phyloP scores from a whole-genome alignment of 2,329 filamentous ascomycete species.

The Didymella lethalis region DNA sequence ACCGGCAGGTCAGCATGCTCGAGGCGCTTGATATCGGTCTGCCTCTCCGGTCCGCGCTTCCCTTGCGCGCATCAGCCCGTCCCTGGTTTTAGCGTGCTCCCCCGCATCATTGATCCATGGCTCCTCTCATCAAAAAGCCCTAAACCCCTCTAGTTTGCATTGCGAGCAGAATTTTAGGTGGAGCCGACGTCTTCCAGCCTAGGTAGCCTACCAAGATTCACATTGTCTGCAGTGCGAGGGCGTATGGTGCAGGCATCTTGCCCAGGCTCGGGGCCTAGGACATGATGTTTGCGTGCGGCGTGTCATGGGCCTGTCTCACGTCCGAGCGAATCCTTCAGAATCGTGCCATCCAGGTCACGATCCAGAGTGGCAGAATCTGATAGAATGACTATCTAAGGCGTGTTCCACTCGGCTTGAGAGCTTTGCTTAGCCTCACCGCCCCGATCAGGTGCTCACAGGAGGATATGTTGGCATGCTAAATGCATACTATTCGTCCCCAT shows the following conservation, averaged over 20 bases:
- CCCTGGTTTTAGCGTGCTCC: slow-evolving; percentile 33
- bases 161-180: slow-evolving; percentile 32
- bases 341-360: slow-evolving; percentile 4
- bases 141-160: slow-evolving; percentile 28
- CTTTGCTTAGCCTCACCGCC: slow-evolving; percentile 26
- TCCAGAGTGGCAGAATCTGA: slow-evolving; percentile 14
- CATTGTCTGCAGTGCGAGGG: slow-evolving; percentile 11
- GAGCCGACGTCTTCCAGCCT: slow-evolving; percentile 20
- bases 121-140: slow-evolving; percentile 17
- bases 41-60: slow-evolving; percentile 20
- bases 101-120: slow-evolving; percentile 28
- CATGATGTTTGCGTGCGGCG: slow-evolving; percentile 9
- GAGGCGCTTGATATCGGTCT: slow-evolving; percentile 20
- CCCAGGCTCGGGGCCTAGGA: slow-evolving; percentile 3
- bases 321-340: slow-evolving; percentile 6
- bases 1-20: slow-evolving; percentile 7
- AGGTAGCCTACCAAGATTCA: slow-evolving; percentile 26
- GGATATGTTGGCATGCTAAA: slow-evolving; percentile 37
- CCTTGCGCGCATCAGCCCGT: slow-evolving; percentile 17
- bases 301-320: slow-evolving; percentile 14
- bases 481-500: slow-evolving; percentile 44
- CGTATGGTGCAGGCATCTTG: slow-evolving; percentile 20
- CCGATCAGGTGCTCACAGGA: slow-evolving; percentile 35
- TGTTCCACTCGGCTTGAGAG: slow-evolving; percentile 31
- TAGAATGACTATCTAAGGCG: slow-evolving; percentile 29